phyloP scores from a whole-genome alignment of 2,329 filamentous ascomycete genomes.

The Aspergillus chevalieri region DNA sequence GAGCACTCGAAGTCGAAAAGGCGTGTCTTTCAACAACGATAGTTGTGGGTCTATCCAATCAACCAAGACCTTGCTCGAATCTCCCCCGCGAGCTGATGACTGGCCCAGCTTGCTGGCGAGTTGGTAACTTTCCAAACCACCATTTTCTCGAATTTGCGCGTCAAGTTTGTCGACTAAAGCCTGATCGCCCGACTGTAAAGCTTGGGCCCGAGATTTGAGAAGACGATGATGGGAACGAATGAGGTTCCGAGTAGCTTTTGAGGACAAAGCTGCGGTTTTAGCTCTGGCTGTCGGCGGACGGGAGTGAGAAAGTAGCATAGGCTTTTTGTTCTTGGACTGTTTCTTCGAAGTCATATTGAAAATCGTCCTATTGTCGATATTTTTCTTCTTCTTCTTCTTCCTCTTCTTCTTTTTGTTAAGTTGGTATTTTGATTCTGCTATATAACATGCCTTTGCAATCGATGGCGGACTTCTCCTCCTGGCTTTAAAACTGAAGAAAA shows the following conservation, averaged over 20 bases:
- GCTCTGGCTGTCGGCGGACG: slow-evolving; percentile 39
- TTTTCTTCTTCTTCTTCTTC: neutral
- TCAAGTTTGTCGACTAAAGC: slow-evolving; percentile 39
- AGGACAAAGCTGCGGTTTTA: slow-evolving; percentile 42
- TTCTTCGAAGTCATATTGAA: slow-evolving; percentile 25
- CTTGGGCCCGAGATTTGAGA: slow-evolving; percentile 51
- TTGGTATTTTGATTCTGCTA: neutral
- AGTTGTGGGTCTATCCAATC: slow-evolving; percentile 48
- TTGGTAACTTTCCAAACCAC: slow-evolving; percentile 57
- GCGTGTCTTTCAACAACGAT: slow-evolving; percentile 13
- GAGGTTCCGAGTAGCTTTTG: slow-evolving; percentile 52
- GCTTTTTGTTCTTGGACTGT: slow-evolving; percentile 23
- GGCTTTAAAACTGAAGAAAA: no score
- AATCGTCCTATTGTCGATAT: slow-evolving; percentile 1
- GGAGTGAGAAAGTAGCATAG: slow-evolving; percentile 38
- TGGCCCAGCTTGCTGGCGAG: slow-evolving; percentile 58
- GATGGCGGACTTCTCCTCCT: no score
- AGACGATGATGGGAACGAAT: slow-evolving; percentile 57
- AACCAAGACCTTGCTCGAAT: slow-evolving; percentile 55
- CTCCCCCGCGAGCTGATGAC: slow-evolving; percentile 55
- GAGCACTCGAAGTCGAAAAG: slow-evolving; percentile 57
- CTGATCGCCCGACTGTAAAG: slow-evolving; percentile 42
- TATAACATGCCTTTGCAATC: neutral
- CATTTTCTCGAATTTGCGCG: slow-evolving; percentile 48
- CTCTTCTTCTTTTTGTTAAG: neutral